Percentiles rank a stretch among this genome's conserved stretches.
Conservation (phyloP, 192 early-diverging fungal species). For the Entomortierella chlamydospora region DNA sequence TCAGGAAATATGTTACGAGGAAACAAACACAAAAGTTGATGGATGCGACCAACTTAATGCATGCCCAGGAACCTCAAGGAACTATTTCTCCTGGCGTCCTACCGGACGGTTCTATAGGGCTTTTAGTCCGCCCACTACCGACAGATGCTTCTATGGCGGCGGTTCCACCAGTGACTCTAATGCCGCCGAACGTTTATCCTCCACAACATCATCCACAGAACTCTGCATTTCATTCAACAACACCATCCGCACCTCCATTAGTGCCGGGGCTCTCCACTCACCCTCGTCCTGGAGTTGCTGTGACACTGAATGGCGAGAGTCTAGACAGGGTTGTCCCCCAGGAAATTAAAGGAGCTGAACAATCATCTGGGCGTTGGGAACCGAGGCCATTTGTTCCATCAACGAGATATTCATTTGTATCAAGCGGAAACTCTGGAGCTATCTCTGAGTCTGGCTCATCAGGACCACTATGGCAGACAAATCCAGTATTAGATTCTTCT, state of each 20-base stretch:
- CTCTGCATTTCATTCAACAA: neutral
- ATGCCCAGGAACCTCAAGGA: conserved; percentile 24
- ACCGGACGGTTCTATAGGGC: conserved; percentile 14
- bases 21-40: conserved; percentile 23
- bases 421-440: too few species aligned
- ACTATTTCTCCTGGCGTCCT: neutral
- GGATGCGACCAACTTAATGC: conserved; percentile 21
- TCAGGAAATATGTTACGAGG: neutral
- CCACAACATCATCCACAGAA: neutral
- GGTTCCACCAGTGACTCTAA: neutral
- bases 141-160: neutral
- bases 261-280: neutral
- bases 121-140: conserved; percentile 16
- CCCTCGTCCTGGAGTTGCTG: conserved; percentile 3
- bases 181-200: neutral
- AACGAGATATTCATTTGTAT: too few species aligned
- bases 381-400: conserved; percentile 1
- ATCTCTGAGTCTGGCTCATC: neutral
- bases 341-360: conserved; percentile 1
- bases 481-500: neutral
- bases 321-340: too few species aligned
- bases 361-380: neutral
- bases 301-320: neutral
- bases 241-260: neutral
- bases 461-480: neutral